Evolutionary conservation across 306 rosid species (phyloP).

Genomic region (Citrullus amarus): DNA sequence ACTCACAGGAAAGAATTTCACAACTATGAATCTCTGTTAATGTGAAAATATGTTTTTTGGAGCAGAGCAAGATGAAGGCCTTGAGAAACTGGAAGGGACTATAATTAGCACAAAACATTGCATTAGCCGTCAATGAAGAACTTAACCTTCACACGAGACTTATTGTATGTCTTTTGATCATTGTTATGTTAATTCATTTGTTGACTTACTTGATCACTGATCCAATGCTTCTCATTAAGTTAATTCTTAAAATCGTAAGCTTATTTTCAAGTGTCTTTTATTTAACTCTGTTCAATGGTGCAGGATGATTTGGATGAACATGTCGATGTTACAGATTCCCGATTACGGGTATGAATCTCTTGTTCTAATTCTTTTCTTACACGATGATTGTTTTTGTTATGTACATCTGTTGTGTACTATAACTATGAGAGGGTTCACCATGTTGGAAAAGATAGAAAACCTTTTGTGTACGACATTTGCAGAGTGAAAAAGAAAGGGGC

Average conservation of each 20-base stretch:
- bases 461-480: neutral
- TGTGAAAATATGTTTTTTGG: constrained; percentile 8
- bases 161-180: constrained; percentile 42
- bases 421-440: neutral
- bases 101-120: constrained; percentile 94
- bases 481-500: neutral
- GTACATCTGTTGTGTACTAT: neutral
- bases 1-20: neutral
- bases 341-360: constrained; percentile 60
- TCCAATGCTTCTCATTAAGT: neutral
- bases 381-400: neutral
- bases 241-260: neutral
- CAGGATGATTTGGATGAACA: constrained; percentile 97
- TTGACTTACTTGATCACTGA: neutral
- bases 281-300: constrained; percentile 8
- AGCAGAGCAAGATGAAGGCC: constrained; percentile 97
- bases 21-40: neutral
- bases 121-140: constrained; percentile 95
- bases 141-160: constrained; percentile 82
- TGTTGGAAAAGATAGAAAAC: neutral
- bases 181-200: constrained; percentile 5
- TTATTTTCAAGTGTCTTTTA: neutral
- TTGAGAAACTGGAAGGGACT: constrained; percentile 87
- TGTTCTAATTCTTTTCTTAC: neutral
- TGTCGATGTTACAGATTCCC: constrained; percentile 82